These are phyloP conservation scores for Candida pseudoglaebosa DNA, from an alignment of 805 yeast species.

Conservation along the genomic window DNA sequence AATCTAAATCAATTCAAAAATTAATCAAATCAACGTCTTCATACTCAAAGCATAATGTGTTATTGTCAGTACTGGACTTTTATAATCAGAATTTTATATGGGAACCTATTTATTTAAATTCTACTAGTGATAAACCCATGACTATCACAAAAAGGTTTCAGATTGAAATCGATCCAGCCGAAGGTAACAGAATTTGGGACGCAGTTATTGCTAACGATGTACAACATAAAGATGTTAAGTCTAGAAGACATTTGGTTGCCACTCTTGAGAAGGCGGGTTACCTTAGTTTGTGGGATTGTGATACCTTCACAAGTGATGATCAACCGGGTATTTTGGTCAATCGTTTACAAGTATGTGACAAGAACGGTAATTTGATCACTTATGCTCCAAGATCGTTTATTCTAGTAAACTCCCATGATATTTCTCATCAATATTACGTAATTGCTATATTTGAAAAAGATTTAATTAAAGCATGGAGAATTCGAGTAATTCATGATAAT, in stretches of 20 bases:
- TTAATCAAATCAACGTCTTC: conserved; percentile 55
- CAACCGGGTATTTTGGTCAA: conserved; percentile 23
- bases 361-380: conserved; percentile 6
- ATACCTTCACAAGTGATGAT: conserved; percentile 27
- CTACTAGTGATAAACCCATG: conserved; percentile 12
- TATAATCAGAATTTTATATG: conserved; percentile 37
- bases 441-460: conserved; percentile 47
- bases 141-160: conserved; percentile 32
- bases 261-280: conserved; percentile 28
- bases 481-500: conserved; percentile 15
- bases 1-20: conserved; percentile 70
- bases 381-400: conserved; percentile 23
- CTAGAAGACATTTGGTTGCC: conserved; percentile 29
- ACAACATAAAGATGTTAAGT: conserved; percentile 11
- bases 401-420: conserved; percentile 8
- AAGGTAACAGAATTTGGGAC: conserved; percentile 17
- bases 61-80: conserved; percentile 37
- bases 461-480: conserved; percentile 39
- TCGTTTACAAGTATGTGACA: conserved; percentile 13
- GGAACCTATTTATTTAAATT: conserved; percentile 33
- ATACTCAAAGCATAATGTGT: conserved; percentile 19
- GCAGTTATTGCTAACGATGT: conserved; percentile 34
- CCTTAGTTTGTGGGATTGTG: conserved; percentile 63
- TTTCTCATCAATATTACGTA: conserved; percentile 29
- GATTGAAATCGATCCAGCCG: conserved; percentile 19